Evolutionary conservation across 2,329 filamentous ascomycete genomes (phyloP).

Genomic region (Fusarium penzigii): DNA sequence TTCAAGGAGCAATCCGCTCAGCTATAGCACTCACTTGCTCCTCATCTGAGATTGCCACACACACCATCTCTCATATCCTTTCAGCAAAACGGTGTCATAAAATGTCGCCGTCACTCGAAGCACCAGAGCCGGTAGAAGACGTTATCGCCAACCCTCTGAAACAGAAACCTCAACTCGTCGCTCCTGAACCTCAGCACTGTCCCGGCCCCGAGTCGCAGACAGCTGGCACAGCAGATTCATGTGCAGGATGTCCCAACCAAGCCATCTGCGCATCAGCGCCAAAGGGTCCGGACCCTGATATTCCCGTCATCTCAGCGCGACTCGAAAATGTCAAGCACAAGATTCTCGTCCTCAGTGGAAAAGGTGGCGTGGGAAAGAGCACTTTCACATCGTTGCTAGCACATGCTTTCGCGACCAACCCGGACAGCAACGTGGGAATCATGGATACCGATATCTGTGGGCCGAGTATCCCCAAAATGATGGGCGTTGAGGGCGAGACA

Average conservation of each 20-base stretch:
- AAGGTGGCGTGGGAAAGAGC: constrained; percentile 95
- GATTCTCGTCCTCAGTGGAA: constrained; percentile 88
- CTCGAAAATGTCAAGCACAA: constrained; percentile 85
- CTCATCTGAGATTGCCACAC: neutral
- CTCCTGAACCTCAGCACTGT: constrained; percentile 95
- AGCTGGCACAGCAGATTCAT: constrained; percentile 75
- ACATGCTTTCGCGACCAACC: constrained; percentile 84
- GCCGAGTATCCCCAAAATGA: constrained; percentile 97
- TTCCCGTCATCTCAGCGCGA: constrained; percentile 82
- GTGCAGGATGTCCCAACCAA: constrained; percentile 94
- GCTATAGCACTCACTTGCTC: constrained; percentile 1
- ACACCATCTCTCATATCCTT: neutral
- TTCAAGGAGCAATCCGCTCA: neutral
- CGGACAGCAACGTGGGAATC: constrained; percentile 78
- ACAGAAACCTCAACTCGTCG: constrained; percentile 79
- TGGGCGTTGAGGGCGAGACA: constrained; percentile 91
- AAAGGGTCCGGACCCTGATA: constrained; percentile 94
- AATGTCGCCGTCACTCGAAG: constrained; percentile 84
- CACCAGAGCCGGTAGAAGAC: constrained; percentile 64
- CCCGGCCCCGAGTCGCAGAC: constrained; percentile 82
- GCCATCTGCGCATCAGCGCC: constrained; percentile 90
- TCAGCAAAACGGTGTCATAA: constrained; percentile 7
- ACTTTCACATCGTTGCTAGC: constrained; percentile 88
- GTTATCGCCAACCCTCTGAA: constrained; percentile 77
- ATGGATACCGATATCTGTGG: constrained; percentile 99